Evolutionary conservation across 257 asterid species (phyloP), one percentile per base, ranked within the genome.

Genomic region (Solanum bulbocastanum): DNA sequence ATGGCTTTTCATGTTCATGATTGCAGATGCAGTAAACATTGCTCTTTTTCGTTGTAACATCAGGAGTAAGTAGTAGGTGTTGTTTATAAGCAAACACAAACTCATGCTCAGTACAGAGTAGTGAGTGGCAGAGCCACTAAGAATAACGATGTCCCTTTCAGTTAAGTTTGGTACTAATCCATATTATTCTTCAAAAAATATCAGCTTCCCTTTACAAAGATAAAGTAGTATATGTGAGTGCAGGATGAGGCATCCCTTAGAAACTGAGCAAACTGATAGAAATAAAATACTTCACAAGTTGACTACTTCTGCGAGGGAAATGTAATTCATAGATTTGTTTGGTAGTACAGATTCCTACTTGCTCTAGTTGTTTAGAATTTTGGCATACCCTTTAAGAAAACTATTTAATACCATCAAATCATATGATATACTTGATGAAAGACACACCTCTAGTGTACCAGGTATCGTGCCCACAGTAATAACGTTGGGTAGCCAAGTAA

Each of bases 11-110:
- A 88, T 90, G 22, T 89, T 86, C 60, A 89, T 42, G 46, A 11
- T 79, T 25, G 62, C 39, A 79, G 16, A 78, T 78, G n/a, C 14
- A 42, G 84, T 25, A 78, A 42, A 78, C 20, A 10, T 12, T 65
- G 62, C 39, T 84, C 25, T 84, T 27, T 40, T 85, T 85, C 25
- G 10, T 60, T 68, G 33, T 85, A 3, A 37, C 9, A 68, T 32
- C 25, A 27, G 25, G 79, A 40, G 81, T 86, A 69, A 78, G 58
- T 66, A 72, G 69, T 10, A 82, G 76, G 37, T 23, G 85, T 66
- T 85, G 90, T 92, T 91, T 93, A 93, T 94, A 91, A 86, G 88
- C 75, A 87, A 69, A 87, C 5, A 71, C 42, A 83, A 69, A 62
- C 6, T 76, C 83, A 76, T 76, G 36, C 60, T 40, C 20, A 76